Base-by-base conservation (phyloP, 2,329 filamentous ascomycete genomes). In the Stemphylium beticola region DNA sequence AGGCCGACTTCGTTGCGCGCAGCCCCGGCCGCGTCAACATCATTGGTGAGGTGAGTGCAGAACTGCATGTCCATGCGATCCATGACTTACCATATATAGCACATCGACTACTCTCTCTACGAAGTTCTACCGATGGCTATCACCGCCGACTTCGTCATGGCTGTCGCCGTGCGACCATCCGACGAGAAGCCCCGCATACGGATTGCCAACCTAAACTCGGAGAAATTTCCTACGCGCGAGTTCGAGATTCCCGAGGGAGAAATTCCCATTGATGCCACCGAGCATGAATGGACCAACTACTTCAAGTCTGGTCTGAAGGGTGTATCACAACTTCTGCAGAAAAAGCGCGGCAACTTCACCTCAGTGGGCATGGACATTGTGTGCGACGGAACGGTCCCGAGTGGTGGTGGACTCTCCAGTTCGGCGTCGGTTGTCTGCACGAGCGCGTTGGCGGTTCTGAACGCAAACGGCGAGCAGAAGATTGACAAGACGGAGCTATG, bases 91-190 rank as follows among this genome's bases (percentile, higher is more conserved):
- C 14, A 32, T n/a, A 8, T 36, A 34, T 53, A 81, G 83, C 95
- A 99, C 80, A 96, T 99, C 70, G 95, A 99, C 80, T 99, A 99
- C 80, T 96, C 92, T 12, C 85, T 99, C 17, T 99, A 98, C 81
- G 88, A 95, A 66, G 93, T 97, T 55, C 83, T 99, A 20, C 95
- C 95, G 47, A 97, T 97, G 87, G 95, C 93, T 59, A 92, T 98
- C 64, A 92, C 90, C 5, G 90, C 92, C 59, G 95, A 99, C 76
- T 89, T 92, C 53, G 84, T 99, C 55, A 85, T 99, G 69, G 95
- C 93, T 47, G 90, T 97, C 33, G 83, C 79, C 14, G 72, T 81
- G 75, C 78, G 82, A 52, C 81, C 82, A 24, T 74, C 81, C 24
- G 75, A 83, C 32, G 82, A 83, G 43, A 69, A 71, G 51, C 88